phyloP scores from a whole-genome alignment of 164 flowering plant species.

The Annona squamosa region DNA sequence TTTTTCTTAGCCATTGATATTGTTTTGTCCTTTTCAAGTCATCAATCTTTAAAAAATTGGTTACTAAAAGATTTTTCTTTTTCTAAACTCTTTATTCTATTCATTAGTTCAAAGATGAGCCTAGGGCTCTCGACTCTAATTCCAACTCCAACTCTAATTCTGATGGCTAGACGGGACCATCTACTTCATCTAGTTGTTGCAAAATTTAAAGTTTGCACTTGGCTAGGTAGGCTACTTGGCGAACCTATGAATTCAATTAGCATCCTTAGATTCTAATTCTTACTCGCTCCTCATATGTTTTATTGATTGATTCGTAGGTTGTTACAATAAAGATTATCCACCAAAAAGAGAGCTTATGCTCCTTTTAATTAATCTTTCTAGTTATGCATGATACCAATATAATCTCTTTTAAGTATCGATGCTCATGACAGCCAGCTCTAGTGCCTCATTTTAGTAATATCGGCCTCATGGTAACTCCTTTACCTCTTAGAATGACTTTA shows the following conservation, averaged over 20 bases:
- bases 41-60: not conserved
- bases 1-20: slow-evolving; percentile 23
- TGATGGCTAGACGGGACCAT: slow-evolving; percentile 11
- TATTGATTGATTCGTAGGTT: slow-evolving; percentile 52
- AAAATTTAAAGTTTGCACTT: slow-evolving; percentile 21
- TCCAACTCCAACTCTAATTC: not conserved
- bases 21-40: slow-evolving; percentile 2
- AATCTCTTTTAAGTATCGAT: too few species aligned
- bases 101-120: slow-evolving; percentile 50
- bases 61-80: slow-evolving; percentile 38
- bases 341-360: slow-evolving; percentile 16
- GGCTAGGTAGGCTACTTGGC: slow-evolving; percentile 31
- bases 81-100: slow-evolving; percentile 49
- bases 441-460: too few species aligned
- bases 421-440: too few species aligned
- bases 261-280: slow-evolving; percentile 61
- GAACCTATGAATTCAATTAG: slow-evolving; percentile 73
- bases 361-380: too few species aligned
- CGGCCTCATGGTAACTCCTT: too few species aligned
- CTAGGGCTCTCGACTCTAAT: not conserved
- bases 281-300: slow-evolving; percentile 43
- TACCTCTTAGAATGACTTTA: too few species aligned
- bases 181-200: slow-evolving; percentile 36
- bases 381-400: too few species aligned
- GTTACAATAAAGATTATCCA: slow-evolving; percentile 47